Conservation (phyloP, 768 basidiomycete species). For the Psilocybe subaeruginosa region DNA sequence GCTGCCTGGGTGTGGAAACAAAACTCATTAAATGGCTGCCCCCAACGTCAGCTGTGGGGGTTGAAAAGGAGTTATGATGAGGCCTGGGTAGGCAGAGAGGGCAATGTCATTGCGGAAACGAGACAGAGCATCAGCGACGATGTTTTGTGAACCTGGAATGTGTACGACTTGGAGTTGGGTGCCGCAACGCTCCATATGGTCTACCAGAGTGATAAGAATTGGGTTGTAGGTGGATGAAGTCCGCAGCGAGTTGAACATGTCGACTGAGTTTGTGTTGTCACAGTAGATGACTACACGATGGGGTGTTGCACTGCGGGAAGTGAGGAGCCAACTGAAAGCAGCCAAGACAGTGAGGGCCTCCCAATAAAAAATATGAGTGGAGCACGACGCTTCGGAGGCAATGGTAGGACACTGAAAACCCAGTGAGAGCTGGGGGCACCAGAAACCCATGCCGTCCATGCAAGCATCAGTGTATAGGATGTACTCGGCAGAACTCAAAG, state of each 20-base stretch:
- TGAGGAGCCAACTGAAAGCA: slow-evolving; percentile 9
- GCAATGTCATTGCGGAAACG: slow-evolving; percentile 10
- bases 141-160: slow-evolving; percentile 27
- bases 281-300: slow-evolving; percentile 21
- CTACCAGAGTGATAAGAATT: slow-evolving; percentile 18
- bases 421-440: too few relatives aligned
- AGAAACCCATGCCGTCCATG: too few relatives aligned
- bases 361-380: slow-evolving; percentile 26
- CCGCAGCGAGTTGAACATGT: slow-evolving; percentile 31
- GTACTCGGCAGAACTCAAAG: too few relatives aligned
- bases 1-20: not conserved
- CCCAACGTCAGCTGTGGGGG: slow-evolving; percentile 18
- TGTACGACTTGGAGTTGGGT: slow-evolving; percentile 27
- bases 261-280: slow-evolving; percentile 36
- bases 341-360: slow-evolving; percentile 28
- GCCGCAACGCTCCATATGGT: slow-evolving; percentile 10
- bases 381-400: too few relatives aligned
- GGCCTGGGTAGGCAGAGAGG: not conserved
- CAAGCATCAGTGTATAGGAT: too few relatives aligned
- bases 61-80: slow-evolving; percentile 14
- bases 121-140: slow-evolving; percentile 35
- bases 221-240: slow-evolving; percentile 25
- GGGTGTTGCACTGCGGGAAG: too few relatives aligned
- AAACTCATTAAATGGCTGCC: slow-evolving; percentile 34
- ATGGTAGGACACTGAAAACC: too few relatives aligned